Base-by-base conservation (phyloP, 768 basidiomycete genomes). In the Tricholoma flavovirens region DNA sequence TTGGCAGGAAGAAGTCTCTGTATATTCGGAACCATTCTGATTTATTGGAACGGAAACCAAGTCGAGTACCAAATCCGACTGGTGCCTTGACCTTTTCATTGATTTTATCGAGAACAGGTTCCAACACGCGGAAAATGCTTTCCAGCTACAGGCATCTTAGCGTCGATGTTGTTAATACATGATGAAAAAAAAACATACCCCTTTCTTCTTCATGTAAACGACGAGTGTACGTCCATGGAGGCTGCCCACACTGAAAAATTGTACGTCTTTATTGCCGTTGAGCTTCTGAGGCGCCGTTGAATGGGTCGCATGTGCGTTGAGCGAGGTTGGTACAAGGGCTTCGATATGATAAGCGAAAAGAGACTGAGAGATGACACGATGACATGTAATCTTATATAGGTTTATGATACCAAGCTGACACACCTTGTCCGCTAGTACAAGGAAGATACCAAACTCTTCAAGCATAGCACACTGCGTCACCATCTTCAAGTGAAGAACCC, bases 21-120 rank as follows among this genome's bases (percentile, higher is more conserved):
- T 95, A 98, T 22, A 89, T 76, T 35, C 95, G 79, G 82, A 98
- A 98, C 96, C 95, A 96, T 61, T 97, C 94, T 4, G 91, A 88
- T 53, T 88, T 83, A 32, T 86, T 82, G 14, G 86, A 83, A 8
- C 93, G 82, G 67, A 93, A 83, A 15, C 88, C 87, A 22, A 90
- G 80, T 19, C 88, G 83, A 57, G 84, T 83, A 8, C 87, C 80
- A 54, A 92, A 77, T 5, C 86, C 85, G 40, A 81, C 81, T 2
- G 88, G 84, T 0, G 83, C 83, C 64, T 84, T 87, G 29, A 81
- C 77, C 64, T 84, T 80, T 69, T 90, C 90, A 53, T 86, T 88
- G 63, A 88, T 93, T 70, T 90, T 92, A 61, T 87, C 91, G 3
- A 85, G 80, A n/a, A 98, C 91, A 3, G 96, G 96, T 62, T 99